These are phyloP conservation scores for Mycosarcoma mackinlayi DNA, from an alignment of 1,284 basidiomycete species.

Conservation along the genomic window DNA sequence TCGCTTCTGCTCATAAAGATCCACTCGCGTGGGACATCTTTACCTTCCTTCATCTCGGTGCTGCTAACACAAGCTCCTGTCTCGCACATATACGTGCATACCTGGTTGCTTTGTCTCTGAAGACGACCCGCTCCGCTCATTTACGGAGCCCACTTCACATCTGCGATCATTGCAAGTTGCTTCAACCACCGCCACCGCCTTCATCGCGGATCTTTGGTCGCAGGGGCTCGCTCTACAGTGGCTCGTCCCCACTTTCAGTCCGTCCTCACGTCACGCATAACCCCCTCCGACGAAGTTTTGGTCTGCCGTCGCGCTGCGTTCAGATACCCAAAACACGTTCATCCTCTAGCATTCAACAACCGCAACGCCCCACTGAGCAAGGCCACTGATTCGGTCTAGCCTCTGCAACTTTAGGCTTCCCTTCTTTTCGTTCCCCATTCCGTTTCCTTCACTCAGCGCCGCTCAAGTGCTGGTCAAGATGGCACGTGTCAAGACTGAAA, in stretches of 20 bases:
- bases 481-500: constrained; percentile 27
- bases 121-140: background rate
- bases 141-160: constrained; percentile 3
- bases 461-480: constrained; percentile 1
- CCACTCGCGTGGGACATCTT: too few species aligned
- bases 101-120: background rate
- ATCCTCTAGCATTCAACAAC: background rate
- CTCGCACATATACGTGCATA: constrained; percentile 27
- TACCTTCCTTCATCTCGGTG: constrained; percentile 17
- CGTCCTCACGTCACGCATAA: constrained; percentile 11
- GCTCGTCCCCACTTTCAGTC: constrained; percentile 8
- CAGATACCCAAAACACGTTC: constrained; percentile 8
- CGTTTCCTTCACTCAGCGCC: background rate
- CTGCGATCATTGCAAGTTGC: constrained; percentile 11
- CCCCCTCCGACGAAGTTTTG: constrained; percentile 5
- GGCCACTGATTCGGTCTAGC: background rate
- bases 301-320: background rate
- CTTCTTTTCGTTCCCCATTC: background rate
- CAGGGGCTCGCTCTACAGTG: background rate
- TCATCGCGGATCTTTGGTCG: background rate
- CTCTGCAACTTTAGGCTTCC: background rate
- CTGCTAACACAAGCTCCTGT: constrained; percentile 19
- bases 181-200: constrained; percentile 12
- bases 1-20: constrained; percentile 9
- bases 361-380: background rate